Evolutionary conservation across 768 basidiomycete species (phyloP), one percentile per base, ranked within the genome.

Genomic region (Boletus rex-veris): DNA sequence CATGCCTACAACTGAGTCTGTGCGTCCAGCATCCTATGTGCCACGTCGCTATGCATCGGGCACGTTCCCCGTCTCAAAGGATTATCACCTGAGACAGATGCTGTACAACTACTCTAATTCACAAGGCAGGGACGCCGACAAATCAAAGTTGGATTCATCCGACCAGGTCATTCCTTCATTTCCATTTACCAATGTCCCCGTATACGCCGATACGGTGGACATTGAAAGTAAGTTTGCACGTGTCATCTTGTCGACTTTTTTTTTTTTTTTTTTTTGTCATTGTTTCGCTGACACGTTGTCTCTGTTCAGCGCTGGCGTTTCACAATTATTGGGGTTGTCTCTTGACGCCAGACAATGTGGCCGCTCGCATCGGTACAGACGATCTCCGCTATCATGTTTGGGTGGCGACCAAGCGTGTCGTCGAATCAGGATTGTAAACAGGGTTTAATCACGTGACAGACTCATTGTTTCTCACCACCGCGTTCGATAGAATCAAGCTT

Each of bases 121-220:
- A 10, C 31, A 30, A 11, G 45, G 14, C 50, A 41, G 26, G 48
- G 44, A 46, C 49, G 38, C 45, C 28, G 35, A 11, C 12, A 36
- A 36, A 16, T 33, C 37, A n/a, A 35, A 36, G 4, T 19, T 33
- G 15, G 33, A 55, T 48, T 19, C 48, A 43, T 60, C 67, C 24
- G 55, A 58, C 55, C 58, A 57, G 7, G 65, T 80, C 53, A 60
- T 79, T 33, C 69, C 69, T 53, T 58, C 61, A 14, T 63, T 69
- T 48, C 69, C 68, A 0, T 71, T 67, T 62, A 57, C 39, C 45
- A 61, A 69, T 12, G 62, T 60, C 15, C 60, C 59, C 43, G 44
- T 69, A 15, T 71, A 58, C 21, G 76, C 73, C 7, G 69, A 78
- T 51, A 78, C 77, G 7, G 58, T 76, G 14, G 66, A 81, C 58